Evolutionary conservation across 345 rosid species (phyloP).

Genomic region (Carallia pectinifolia): DNA sequence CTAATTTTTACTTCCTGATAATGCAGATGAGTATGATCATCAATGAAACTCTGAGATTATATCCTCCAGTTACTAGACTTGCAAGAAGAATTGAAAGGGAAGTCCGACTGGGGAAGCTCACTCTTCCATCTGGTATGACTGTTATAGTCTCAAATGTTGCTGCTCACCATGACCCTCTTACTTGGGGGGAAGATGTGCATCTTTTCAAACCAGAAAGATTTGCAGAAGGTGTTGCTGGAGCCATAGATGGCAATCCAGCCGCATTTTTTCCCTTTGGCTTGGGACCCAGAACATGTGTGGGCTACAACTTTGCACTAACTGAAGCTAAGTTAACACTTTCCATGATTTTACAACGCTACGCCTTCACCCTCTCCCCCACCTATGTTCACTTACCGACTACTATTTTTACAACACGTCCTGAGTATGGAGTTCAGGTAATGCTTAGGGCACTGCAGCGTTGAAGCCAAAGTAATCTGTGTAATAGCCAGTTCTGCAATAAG

Average conservation of each 20-base stretch:
- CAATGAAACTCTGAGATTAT: conserved; percentile 22
- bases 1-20: too few species aligned
- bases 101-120: conserved; percentile 21
- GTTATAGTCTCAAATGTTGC: conserved; percentile 18
- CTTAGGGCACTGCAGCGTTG: conserved; percentile 13
- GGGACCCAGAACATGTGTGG: conserved; percentile 25
- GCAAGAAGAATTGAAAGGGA: conserved; percentile 12
- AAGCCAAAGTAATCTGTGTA: too few species aligned
- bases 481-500: too few species aligned
- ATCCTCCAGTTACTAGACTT: conserved; percentile 3
- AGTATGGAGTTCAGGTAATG: conserved; percentile 35
- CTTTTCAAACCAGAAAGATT: conserved; percentile 24
- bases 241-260: conserved; percentile 13
- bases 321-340: conserved; percentile 24
- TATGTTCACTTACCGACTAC: conserved; percentile 32
- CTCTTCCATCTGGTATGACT: conserved; percentile 17
- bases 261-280: conserved; percentile 28
- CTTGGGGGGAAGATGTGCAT: conserved; percentile 31
- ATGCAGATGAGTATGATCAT: not conserved
- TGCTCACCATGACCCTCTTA: conserved; percentile 26
- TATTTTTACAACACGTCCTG: conserved; percentile 14
- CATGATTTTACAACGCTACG: conserved; percentile 38
- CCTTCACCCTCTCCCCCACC: conserved; percentile 31
- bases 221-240: conserved; percentile 17
- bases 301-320: conserved; percentile 28